Percentiles rank a stretch among this genome's conserved stretches.
phyloP scores from a whole-genome alignment of 495 filamentous ascomycete genomes.

The Venustampulla echinocandica region DNA sequence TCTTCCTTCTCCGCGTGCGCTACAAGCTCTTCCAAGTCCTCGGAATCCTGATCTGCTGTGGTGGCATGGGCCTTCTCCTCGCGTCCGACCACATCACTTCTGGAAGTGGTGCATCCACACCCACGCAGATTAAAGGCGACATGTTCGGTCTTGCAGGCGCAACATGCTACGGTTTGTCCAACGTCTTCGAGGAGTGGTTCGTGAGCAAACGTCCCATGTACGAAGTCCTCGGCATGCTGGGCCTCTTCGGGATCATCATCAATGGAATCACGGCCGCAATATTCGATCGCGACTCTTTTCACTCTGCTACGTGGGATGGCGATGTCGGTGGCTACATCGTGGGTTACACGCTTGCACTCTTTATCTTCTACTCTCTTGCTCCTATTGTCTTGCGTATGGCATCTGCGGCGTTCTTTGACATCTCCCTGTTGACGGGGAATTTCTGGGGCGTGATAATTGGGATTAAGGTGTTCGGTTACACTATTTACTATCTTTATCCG shows the following conservation, averaged over 20 bases:
- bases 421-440: slow-evolving; percentile 86
- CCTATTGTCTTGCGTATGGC: slow-evolving; percentile 83
- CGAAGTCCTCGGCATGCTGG: slow-evolving; percentile 87
- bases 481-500: slow-evolving; percentile 85
- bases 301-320: slow-evolving; percentile 55
- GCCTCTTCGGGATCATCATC: slow-evolving; percentile 82
- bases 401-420: slow-evolving; percentile 92
- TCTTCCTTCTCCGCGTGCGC: slow-evolving; percentile 71
- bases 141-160: slow-evolving; percentile 84
- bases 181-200: slow-evolving; percentile 88
- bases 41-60: slow-evolving; percentile 85
- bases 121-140: slow-evolving; percentile 82
- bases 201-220: slow-evolving; percentile 80
- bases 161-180: slow-evolving; percentile 83
- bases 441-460: slow-evolving; percentile 97
- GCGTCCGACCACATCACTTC: slow-evolving; percentile 78
- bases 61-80: slow-evolving; percentile 83
- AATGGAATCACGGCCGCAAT: slow-evolving; percentile 84
- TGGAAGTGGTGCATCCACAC: slow-evolving; percentile 49
- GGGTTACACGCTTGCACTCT: slow-evolving; percentile 77
- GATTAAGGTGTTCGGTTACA: slow-evolving; percentile 69
- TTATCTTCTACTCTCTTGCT: slow-evolving; percentile 78
- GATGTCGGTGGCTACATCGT: slow-evolving; percentile 70
- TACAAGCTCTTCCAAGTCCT: slow-evolving; percentile 77
- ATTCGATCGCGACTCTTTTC: slow-evolving; percentile 73